A percentile compares a stretch with the other conserved stretches of the same genome.
Conservation (phyloP, 169 alveolate species). For the Babesia gibsoni region DNA sequence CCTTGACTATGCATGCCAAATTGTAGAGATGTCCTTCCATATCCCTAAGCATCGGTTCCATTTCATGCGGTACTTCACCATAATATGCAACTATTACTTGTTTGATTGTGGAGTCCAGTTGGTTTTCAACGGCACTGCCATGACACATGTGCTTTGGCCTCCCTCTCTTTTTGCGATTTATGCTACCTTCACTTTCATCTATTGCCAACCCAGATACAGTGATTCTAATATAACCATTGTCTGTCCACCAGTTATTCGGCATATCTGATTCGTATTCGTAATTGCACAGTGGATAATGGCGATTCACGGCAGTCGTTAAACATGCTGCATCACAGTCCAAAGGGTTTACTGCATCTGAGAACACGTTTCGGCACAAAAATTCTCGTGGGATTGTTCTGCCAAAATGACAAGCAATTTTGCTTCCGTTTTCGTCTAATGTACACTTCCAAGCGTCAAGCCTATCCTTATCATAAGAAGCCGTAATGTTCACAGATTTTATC, state of each 20-base stretch:
- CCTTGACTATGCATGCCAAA: constrained; percentile 13
- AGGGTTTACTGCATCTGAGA: constrained; percentile 42
- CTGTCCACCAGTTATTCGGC: constrained; percentile 10
- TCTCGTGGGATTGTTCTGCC: background rate
- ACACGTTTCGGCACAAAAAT: constrained; percentile 24
- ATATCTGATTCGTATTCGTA: constrained; percentile 1
- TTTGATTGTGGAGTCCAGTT: too few species aligned
- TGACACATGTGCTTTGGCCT: too few species aligned
- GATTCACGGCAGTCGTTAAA: background rate
- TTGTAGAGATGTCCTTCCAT: constrained; percentile 3
- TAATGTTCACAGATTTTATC: constrained; percentile 15
- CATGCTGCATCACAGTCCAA: background rate
- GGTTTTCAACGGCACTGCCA: too few species aligned
- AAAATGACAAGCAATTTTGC: too few species aligned
- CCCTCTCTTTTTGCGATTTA: too few species aligned
- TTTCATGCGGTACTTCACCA: too few species aligned
- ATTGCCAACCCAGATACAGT: too few species aligned
- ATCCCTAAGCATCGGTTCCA: too few species aligned
- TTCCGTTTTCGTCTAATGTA: too few species aligned
- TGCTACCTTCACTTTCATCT: too few species aligned
- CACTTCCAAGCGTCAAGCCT: background rate
- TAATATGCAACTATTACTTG: too few species aligned
- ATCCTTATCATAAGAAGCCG: background rate
- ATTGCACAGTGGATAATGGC: constrained; percentile 11
- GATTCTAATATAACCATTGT: background rate